phyloP scores from a whole-genome alignment of 805 yeast genomes.

The Kuraishia hungarica region DNA sequence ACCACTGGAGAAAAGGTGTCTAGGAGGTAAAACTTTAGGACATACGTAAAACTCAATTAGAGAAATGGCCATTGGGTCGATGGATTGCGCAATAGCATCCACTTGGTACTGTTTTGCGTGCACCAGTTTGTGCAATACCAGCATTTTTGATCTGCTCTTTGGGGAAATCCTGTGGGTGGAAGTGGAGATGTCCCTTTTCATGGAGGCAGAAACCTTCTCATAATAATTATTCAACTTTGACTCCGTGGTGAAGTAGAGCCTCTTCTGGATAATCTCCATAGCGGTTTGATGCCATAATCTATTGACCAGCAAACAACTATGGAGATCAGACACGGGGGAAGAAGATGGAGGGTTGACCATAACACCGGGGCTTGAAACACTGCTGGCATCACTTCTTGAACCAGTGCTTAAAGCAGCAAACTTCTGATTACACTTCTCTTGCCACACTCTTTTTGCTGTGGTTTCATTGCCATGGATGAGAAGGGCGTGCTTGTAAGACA shows the following conservation, averaged over 20 bases:
- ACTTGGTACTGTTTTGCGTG: slow-evolving; percentile 45
- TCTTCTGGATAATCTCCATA: slow-evolving; percentile 42
- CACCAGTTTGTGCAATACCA: slow-evolving; percentile 61
- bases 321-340: slow-evolving; percentile 20
- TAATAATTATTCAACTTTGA: slow-evolving; percentile 22
- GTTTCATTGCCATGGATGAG: slow-evolving; percentile 50
- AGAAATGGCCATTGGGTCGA: slow-evolving; percentile 40
- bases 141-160: slow-evolving; percentile 14
- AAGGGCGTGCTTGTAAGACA: slow-evolving; percentile 60
- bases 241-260: slow-evolving; percentile 45
- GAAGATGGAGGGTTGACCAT: too few relatives aligned
- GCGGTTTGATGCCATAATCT: slow-evolving; percentile 55
- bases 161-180: slow-evolving; percentile 15
- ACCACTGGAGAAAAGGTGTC: slow-evolving; percentile 32
- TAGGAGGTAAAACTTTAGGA: slow-evolving; percentile 56
- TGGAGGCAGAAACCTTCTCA: neutral
- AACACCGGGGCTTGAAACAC: slow-evolving; percentile 1
- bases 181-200: too few relatives aligned
- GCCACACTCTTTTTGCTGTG: slow-evolving; percentile 37
- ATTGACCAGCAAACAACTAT: slow-evolving; percentile 62
- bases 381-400: too few relatives aligned
- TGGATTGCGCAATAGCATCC: slow-evolving; percentile 30
- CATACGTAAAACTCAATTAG: slow-evolving; percentile 83
- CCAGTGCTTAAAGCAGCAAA: slow-evolving; percentile 8
- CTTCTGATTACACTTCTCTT: slow-evolving; percentile 6